These are phyloP conservation scores for Cutaneotrichosporon sp. DNA, from an alignment of 1,284 basidiomycete species.

Conservation along the genomic window DNA sequence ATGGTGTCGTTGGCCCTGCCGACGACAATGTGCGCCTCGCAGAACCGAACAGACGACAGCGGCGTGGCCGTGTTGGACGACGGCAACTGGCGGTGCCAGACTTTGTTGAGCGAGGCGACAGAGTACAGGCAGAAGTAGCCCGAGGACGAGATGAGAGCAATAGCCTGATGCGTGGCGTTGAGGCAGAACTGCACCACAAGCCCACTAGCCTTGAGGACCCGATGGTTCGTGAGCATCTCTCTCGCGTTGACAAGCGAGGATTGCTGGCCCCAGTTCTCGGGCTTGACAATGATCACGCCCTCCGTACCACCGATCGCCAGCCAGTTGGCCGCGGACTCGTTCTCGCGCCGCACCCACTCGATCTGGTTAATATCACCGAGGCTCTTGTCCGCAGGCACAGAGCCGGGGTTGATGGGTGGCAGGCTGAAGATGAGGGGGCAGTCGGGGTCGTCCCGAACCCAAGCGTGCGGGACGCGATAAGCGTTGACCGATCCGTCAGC, in stretches of 20 bases:
- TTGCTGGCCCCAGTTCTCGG: constrained; percentile 16
- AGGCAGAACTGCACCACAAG: constrained; percentile 40
- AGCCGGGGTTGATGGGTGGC: constrained; percentile 4
- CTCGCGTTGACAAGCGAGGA: constrained; percentile 15
- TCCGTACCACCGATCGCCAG: constrained; percentile 40
- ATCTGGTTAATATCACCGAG: constrained; percentile 34
- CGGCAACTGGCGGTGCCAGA: constrained; percentile 46
- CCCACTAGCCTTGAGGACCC: constrained; percentile 39
- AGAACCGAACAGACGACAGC: constrained; percentile 38
- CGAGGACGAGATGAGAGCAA: constrained; percentile 38
- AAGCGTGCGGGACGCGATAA: constrained; percentile 32
- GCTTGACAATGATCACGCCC: constrained; percentile 40
- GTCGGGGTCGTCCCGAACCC: constrained; percentile 38
- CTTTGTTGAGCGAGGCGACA: constrained; percentile 33
- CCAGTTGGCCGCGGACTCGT: constrained; percentile 15
- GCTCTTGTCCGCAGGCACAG: constrained; percentile 15
- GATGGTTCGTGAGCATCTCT: constrained; percentile 23
- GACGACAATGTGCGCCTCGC: constrained; percentile 45
- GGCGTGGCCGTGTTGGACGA: constrained; percentile 22
- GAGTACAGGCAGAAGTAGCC: constrained; percentile 40
- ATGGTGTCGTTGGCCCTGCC: constrained; percentile 40
- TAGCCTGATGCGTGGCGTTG: constrained; percentile 42
- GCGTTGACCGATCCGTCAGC: constrained; percentile 35
- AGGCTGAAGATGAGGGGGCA: constrained; percentile 28
- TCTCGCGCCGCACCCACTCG: constrained; percentile 40